phyloP scores from a whole-genome alignment of 768 basidiomycete genomes.

The Pisolithus sp. region DNA sequence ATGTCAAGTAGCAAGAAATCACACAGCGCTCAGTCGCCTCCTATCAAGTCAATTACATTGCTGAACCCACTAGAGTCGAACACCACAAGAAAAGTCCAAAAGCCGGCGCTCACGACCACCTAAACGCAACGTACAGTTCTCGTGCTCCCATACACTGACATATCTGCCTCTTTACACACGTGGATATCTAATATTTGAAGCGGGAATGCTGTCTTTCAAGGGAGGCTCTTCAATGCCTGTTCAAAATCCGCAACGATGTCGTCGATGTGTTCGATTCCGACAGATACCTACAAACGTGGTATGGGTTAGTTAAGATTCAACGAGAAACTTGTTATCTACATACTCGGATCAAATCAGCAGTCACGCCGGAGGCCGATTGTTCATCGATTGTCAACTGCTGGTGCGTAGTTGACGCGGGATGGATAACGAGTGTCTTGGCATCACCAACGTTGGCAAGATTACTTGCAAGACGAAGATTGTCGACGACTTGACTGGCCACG shows the following conservation, averaged over 20 bases:
- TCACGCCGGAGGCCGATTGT: slow-evolving; percentile 42
- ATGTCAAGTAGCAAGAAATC: too few relatives aligned
- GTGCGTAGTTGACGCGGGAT: slow-evolving; percentile 55
- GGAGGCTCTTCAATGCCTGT: slow-evolving; percentile 28
- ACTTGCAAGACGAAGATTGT: slow-evolving; percentile 63
- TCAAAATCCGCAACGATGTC: slow-evolving; percentile 46
- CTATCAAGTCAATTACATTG: too few relatives aligned
- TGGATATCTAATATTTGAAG: slow-evolving; percentile 8
- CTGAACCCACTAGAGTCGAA: too few relatives aligned
- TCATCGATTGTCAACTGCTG: slow-evolving; percentile 47
- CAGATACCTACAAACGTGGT: slow-evolving; percentile 28
- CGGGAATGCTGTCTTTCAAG: background rate
- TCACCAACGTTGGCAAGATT: slow-evolving; percentile 70
- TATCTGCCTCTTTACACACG: too few relatives aligned
- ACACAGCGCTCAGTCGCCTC: too few relatives aligned
- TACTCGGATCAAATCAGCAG: slow-evolving; percentile 52
- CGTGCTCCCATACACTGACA: too few relatives aligned
- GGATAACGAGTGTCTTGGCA: slow-evolving; percentile 57
- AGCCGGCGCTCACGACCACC: too few relatives aligned
- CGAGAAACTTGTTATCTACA: slow-evolving; percentile 11
- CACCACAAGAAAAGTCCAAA: too few relatives aligned
- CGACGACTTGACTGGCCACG: slow-evolving; percentile 56
- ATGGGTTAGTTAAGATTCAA: background rate
- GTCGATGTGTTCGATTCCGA: slow-evolving; percentile 38
- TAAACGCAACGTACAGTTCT: too few relatives aligned